phyloP scores from a whole-genome alignment of 208 protist genomes.

The Trypanosomatidae sp. region DNA sequence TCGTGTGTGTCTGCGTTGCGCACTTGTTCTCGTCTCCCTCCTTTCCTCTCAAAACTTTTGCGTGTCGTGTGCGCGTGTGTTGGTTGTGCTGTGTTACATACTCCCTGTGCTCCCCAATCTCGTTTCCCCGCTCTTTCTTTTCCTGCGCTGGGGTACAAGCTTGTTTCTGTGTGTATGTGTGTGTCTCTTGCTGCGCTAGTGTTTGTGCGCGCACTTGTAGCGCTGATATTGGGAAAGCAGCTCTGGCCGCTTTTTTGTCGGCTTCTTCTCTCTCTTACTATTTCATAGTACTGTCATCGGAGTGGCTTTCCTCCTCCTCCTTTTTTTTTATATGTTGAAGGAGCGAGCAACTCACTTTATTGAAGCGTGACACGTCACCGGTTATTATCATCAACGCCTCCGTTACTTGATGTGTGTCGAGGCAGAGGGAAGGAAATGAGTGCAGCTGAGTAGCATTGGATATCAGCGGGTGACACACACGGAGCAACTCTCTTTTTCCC shows the following conservation, averaged over 20 bases:
- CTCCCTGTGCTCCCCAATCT: neutral
- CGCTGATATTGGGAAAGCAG: neutral
- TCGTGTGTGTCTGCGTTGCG: neutral
- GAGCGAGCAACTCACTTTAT: neutral
- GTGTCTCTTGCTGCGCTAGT: neutral
- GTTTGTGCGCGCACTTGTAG: neutral
- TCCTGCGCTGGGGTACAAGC: neutral
- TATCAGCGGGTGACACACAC: neutral
- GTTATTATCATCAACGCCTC: neutral
- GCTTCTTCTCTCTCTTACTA: conserved; percentile 1
- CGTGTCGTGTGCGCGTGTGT: neutral
- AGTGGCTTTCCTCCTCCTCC: neutral
- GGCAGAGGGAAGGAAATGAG: neutral
- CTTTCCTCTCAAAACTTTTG: neutral
- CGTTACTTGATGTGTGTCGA: neutral
- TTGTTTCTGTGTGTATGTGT: neutral
- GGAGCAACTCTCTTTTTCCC: neutral
- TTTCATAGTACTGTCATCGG: neutral
- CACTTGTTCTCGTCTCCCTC: neutral
- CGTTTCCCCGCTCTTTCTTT: neutral
- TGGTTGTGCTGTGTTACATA: neutral
- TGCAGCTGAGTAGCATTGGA: neutral
- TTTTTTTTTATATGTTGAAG: neutral
- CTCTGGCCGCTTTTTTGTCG: conserved; percentile 3
- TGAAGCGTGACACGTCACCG: neutral